Evolutionary conservation across 371 early-diverging fungal species (phyloP), one percentile per base, ranked within the genome.

Genomic region (Mucor racemosus): DNA sequence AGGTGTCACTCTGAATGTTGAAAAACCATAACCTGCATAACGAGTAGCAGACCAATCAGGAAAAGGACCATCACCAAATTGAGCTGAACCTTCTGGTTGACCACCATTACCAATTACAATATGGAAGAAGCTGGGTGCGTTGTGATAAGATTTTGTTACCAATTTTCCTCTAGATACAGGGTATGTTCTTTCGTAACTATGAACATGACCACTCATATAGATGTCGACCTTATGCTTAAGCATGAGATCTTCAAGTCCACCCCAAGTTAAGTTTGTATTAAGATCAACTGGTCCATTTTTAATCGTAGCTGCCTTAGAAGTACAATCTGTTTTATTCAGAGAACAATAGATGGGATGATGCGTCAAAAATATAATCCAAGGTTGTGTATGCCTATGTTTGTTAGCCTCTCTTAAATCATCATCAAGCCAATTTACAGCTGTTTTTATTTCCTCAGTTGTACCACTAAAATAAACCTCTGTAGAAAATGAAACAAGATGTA

Each of bases 401-500:
- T 80, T 78, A 10, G 80, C 80, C 40, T 76, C 39, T 14, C 36
- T 33, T 6, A 82, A 60, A 60, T 82, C 82, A 7, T 60, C 59
- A 15, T 80, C 76, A 3, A 82, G 38, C 82, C 82, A 82, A 44
- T 82, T 71, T 7, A 75, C 14, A n/a, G 76, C 75, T 1, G 75
- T 74, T n/a, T 62, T 10, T 4, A 79, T 72, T 57, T 77, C 73
- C 1, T 66, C 71, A 0, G 53, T 60, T 7, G 67, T 66, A 5
- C 80, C 80, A 50, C 69, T 67, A 53, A 82, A 78, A 38, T 71
- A 76, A 11, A 75, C 62, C 39, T 82, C 82, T 2, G 80, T 82
- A 10, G 80, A 77, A 54, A 80, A 79, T 1, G 82, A 76, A 8
- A 82, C 68, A 3, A 82, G 60, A 46, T 82, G 80, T 11, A 82